phyloP scores from a whole-genome alignment of 1,284 basidiomycete species.

The Puccinia triticina region DNA sequence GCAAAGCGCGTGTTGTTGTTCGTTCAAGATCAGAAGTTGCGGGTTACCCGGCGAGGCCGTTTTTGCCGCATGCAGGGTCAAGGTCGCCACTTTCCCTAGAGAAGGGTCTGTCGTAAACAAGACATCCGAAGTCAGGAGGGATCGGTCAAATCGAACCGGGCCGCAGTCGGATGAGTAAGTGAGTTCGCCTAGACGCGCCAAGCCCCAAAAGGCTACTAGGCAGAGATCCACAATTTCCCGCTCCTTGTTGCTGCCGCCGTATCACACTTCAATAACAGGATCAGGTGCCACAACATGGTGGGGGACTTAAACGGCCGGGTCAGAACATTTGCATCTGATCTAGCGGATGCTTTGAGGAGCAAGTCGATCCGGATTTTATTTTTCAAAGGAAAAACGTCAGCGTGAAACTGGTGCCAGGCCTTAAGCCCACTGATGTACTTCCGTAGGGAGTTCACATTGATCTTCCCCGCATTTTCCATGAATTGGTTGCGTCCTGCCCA shows the following conservation, averaged over 20 bases:
- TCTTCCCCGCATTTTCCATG: background rate
- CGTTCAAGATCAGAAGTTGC: background rate
- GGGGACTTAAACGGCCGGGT: background rate
- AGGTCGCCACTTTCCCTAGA: background rate
- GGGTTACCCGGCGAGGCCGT: background rate
- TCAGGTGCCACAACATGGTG: background rate
- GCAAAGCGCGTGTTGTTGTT: background rate
- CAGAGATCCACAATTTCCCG: background rate
- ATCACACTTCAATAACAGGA: background rate
- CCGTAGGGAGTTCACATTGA: background rate
- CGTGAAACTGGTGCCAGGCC: too few species aligned
- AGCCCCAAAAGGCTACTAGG: background rate
- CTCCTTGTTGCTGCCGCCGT: background rate
- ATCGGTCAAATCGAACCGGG: too few species aligned
- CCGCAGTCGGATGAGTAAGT: background rate
- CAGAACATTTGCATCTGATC: background rate
- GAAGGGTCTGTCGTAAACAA: too few species aligned
- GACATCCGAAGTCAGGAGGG: background rate
- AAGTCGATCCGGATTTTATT: background rate
- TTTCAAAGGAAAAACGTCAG: background rate
- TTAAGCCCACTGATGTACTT: background rate
- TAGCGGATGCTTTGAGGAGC: background rate
- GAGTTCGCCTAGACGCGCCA: background rate
- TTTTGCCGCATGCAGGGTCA: background rate
- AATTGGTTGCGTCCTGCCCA: background rate